Percentiles rank a stretch among this genome's conserved stretches.
Conservation (phyloP, 1,284 basidiomycete species). For the Phellopilus nigrolimitatus region DNA sequence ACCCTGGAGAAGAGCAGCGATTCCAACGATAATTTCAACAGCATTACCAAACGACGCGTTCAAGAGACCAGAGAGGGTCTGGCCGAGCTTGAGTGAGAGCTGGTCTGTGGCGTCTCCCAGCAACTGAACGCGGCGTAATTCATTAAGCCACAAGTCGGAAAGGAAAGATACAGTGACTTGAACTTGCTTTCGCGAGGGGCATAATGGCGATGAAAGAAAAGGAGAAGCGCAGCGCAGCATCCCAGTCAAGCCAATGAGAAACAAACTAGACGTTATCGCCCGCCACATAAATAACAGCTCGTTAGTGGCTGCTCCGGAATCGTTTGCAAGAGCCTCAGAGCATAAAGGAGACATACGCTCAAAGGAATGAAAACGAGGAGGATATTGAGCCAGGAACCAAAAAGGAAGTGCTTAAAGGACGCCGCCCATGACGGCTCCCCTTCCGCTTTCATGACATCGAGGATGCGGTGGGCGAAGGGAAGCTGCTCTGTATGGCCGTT, state of each 20-base stretch:
- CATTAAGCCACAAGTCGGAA: slow-evolving; percentile 9
- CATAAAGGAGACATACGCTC: too few relatives aligned
- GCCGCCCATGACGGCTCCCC: slow-evolving; percentile 56
- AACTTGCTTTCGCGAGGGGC: slow-evolving; percentile 71
- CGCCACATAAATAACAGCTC: too few relatives aligned
- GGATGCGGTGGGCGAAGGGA: slow-evolving; percentile 37
- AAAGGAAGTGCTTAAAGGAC: slow-evolving; percentile 65
- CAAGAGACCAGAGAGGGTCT: slow-evolving; percentile 79
- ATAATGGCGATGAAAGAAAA: slow-evolving; percentile 86
- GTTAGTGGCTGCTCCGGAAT: too few relatives aligned
- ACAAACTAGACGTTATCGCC: too few relatives aligned
- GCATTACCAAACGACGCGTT: slow-evolving; percentile 84
- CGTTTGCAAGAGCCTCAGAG: too few relatives aligned
- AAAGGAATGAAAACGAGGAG: slow-evolving; percentile 77
- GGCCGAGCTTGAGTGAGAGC: slow-evolving; percentile 72
- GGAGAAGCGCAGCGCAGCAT: slow-evolving; percentile 76
- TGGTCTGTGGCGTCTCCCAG: slow-evolving; percentile 88
- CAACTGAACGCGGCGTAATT: slow-evolving; percentile 37
- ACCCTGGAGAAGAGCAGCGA: slow-evolving; percentile 83
- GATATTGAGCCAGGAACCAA: slow-evolving; percentile 73
- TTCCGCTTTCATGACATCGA: slow-evolving; percentile 47
- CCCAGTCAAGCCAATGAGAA: slow-evolving; percentile 64
- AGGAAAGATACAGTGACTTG: slow-evolving; percentile 1
- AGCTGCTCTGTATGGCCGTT: slow-evolving; percentile 18
- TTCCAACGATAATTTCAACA: slow-evolving; percentile 82